phyloP scores from a whole-genome alignment of 768 basidiomycete species.

The Naganishia onofrii region DNA sequence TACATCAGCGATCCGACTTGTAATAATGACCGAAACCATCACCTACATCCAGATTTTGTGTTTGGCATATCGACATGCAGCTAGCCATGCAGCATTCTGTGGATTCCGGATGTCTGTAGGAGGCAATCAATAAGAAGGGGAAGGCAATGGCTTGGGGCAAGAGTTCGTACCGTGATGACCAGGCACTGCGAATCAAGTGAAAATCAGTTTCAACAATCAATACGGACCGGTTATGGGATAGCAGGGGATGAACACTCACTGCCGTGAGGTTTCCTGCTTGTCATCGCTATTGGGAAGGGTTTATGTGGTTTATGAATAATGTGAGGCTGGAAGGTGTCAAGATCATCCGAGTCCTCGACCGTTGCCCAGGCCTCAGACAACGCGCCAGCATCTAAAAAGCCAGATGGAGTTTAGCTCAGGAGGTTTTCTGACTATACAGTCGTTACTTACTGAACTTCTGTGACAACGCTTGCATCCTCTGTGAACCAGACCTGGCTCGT shows the following conservation, averaged over 20 bases:
- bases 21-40: not conserved
- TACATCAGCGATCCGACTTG: not conserved
- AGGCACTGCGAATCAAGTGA: constrained; percentile 47
- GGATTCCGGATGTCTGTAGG: constrained; percentile 56
- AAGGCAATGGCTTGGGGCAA: not conserved
- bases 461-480: constrained; percentile 46
- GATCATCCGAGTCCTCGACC: constrained; percentile 53
- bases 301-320: constrained; percentile 62
- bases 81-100: constrained; percentile 69
- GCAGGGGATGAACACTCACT: constrained; percentile 48
- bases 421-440: not conserved
- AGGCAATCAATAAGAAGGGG: constrained; percentile 33
- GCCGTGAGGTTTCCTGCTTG: constrained; percentile 64
- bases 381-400: constrained; percentile 49
- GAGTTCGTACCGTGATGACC: constrained; percentile 50
- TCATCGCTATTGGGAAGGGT: constrained; percentile 65
- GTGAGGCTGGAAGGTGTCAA: constrained; percentile 64
- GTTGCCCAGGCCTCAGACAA: constrained; percentile 54
- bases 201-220: not conserved
- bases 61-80: constrained; percentile 62
- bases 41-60: constrained; percentile 65
- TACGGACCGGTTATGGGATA: not conserved
- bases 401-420: not conserved
- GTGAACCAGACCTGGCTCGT: constrained; percentile 37
- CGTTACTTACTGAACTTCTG: constrained; percentile 51